These are phyloP conservation scores for Neoascochyta sp. DNA, from an alignment of 2,329 filamentous ascomycete genomes.

Conservation along the genomic window DNA sequence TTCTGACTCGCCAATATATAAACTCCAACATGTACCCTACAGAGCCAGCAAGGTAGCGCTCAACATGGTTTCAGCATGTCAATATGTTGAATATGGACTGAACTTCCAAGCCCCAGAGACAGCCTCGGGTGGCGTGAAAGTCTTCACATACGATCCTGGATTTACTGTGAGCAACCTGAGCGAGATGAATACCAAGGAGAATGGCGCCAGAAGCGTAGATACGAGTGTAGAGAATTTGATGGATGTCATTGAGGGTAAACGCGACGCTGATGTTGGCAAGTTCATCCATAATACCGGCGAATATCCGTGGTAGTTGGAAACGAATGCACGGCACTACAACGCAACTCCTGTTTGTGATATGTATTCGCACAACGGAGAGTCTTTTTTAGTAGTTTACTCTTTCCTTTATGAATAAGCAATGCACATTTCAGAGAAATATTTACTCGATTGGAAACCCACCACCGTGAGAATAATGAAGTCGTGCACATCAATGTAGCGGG, in stretches of 20 bases:
- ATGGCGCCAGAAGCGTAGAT: constrained; percentile 35
- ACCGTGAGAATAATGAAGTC: no score
- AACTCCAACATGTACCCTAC: constrained; percentile 28
- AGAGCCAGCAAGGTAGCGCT: constrained; percentile 39
- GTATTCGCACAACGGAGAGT: no score
- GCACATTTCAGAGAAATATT: no score
- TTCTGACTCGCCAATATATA: constrained; percentile 23
- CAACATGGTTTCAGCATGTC: constrained; percentile 39
- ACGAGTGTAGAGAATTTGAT: constrained; percentile 35
- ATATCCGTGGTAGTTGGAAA: constrained; percentile 33
- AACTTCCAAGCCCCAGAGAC: constrained; percentile 1
- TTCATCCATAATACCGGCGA: constrained; percentile 33
- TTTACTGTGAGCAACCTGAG: constrained; percentile 38
- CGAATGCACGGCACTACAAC: no score
- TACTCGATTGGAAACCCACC: no score
- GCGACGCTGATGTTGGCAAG: constrained; percentile 32
- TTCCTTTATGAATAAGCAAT: no score
- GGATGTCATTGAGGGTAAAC: constrained; percentile 37
- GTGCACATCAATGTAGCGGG: no score
- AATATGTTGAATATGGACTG: constrained; percentile 22
- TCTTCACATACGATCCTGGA: constrained; percentile 40
- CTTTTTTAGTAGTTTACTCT: no score
- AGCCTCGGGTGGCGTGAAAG: constrained; percentile 24
- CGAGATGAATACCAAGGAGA: constrained; percentile 30
- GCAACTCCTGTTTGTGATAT: no score